A percentile compares a stretch with the other conserved stretches of the same genome.
Evolutionary conservation across 1,139 yeast species (phyloP).

Genomic region (Diutina pseudorugosa): DNA sequence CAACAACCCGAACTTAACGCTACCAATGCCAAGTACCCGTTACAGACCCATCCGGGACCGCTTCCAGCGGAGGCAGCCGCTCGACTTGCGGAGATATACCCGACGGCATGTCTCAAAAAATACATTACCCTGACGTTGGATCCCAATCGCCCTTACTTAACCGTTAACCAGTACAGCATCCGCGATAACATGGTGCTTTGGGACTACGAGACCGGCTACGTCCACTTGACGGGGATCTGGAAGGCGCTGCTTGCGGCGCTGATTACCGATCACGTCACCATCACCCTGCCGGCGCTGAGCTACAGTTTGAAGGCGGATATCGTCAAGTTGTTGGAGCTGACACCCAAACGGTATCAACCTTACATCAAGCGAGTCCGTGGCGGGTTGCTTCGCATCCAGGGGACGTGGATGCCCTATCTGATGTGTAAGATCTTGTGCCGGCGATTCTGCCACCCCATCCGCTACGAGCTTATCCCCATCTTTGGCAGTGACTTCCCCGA

Average conservation of each 20-base stretch:
- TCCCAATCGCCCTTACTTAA: constrained; percentile 45
- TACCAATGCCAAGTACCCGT: neutral
- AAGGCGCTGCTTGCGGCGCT: constrained; percentile 40
- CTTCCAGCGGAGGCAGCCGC: neutral
- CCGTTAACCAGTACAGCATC: constrained; percentile 62
- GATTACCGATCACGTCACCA: neutral
- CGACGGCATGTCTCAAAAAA: constrained; percentile 43
- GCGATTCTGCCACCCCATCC: constrained; percentile 65
- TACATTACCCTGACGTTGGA: constrained; percentile 62
- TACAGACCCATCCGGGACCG: neutral
- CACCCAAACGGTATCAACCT: constrained; percentile 53
- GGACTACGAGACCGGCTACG: constrained; percentile 84
- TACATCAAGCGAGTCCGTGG: constrained; percentile 74
- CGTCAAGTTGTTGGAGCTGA: constrained; percentile 59
- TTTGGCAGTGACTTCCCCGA: constrained; percentile 69
- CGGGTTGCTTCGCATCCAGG: constrained; percentile 86
- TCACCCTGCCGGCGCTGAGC: neutral
- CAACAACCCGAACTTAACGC: neutral
- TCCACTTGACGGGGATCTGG: constrained; percentile 88
- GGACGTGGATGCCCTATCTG: constrained; percentile 81
- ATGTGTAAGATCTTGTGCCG: constrained; percentile 60
- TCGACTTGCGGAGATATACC: constrained; percentile 11
- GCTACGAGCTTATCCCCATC: constrained; percentile 67
- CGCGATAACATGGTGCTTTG: constrained; percentile 67
- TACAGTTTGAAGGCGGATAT: constrained; percentile 56